Evolutionary conservation across 495 filamentous ascomycete species (phyloP), one percentile per base, ranked within the genome.

Genomic region (Paragyromitra xinjiangensis): DNA sequence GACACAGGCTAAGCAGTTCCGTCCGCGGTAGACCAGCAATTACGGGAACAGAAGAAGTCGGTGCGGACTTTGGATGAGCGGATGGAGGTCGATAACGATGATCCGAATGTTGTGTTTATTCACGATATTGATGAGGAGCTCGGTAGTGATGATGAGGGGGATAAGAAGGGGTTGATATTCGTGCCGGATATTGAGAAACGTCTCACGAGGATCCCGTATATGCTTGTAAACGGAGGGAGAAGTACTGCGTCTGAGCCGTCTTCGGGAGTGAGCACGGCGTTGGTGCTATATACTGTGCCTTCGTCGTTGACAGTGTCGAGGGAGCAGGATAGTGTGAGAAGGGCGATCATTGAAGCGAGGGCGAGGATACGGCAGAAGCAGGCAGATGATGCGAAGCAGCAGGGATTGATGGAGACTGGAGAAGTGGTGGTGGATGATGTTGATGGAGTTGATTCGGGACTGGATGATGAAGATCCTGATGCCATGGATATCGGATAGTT

Each of bases 51-150:
- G 19, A 42, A 42, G 58, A 26, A 69, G 16, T 26, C 78, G 3
- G 78, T 56, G 4, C 56, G 19, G 42, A 67, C 16, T 8, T n/a
- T 56, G 75, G 58, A 83, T 87, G 91, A 94, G 78, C 75, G 83
- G 45, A 97, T 99, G 95, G 87, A 92, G 64, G 84, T 98, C 65
- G 95, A 99, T 85, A 91, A 97, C 83, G 69, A 77, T 39, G 73
- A 73, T 37, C 3, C 69, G 14, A 48, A 66, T 44, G 91, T 94
- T 70, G 88, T 97, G 65, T 99, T 94, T 86, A 94, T 99, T 81
- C 88, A 94, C 86, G 89, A 95, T 82, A 86, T 99, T 29, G 95
- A 97, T 78, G 92, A 89, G 66, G 95, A 99, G 85, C 88, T 98
- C 51, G 90, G 89, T 0, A 91, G 92, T 7, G 88, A 90, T 24